Evolutionary conservation across 805 yeast genomes (phyloP).

Genomic region (Saccharomycopsis lassenensis): DNA sequence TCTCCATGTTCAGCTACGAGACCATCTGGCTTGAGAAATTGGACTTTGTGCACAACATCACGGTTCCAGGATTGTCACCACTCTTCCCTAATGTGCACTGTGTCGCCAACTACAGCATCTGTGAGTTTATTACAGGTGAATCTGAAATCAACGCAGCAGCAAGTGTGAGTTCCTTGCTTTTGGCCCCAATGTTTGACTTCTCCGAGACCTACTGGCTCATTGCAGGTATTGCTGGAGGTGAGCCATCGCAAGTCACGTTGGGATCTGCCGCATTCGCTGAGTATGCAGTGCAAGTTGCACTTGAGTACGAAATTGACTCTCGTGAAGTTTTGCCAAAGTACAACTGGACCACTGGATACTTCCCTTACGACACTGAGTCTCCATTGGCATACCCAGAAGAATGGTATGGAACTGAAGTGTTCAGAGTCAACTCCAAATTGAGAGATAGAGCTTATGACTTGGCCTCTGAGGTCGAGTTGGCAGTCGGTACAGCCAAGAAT

Average conservation of each 20-base stretch:
- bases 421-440: constrained; percentile 47
- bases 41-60: constrained; percentile 40
- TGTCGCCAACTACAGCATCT: constrained; percentile 38
- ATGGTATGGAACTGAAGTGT: constrained; percentile 55
- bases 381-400: constrained; percentile 41
- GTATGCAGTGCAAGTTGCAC: constrained; percentile 50
- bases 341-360: constrained; percentile 54
- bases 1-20: constrained; percentile 47
- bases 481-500: constrained; percentile 36
- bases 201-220: constrained; percentile 48
- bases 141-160: constrained; percentile 60
- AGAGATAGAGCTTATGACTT: constrained; percentile 47
- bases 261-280: constrained; percentile 53
- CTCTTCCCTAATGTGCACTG: constrained; percentile 47
- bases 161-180: constrained; percentile 41
- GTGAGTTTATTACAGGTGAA: constrained; percentile 60
- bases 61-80: constrained; percentile 59
- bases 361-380: constrained; percentile 39
- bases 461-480: constrained; percentile 34
- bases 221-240: constrained; percentile 60
- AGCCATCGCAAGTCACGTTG: constrained; percentile 42
- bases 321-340: constrained; percentile 29
- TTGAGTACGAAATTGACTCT: constrained; percentile 49
- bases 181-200: constrained; percentile 46
- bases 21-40: constrained; percentile 40